A percentile compares a stretch with the other conserved stretches of the same genome.
Evolutionary conservation across 441 rosid genomes (phyloP).

Genomic region (Euphorbia schlechtendalii): DNA sequence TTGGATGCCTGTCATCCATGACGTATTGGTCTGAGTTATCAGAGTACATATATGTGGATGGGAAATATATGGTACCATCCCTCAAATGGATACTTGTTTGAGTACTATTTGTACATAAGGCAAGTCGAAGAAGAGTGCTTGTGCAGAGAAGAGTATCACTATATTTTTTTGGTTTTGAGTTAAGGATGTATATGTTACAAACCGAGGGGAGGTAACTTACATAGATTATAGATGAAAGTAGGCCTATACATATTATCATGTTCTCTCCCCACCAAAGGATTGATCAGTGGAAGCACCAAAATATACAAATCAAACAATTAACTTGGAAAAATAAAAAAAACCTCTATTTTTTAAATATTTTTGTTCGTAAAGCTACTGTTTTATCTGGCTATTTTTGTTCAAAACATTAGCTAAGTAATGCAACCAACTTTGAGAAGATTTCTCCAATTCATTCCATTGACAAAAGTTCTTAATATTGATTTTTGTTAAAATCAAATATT

Average conservation of each 20-base stretch:
- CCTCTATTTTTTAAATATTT: too few relatives aligned
- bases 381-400: neutral
- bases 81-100: too few relatives aligned
- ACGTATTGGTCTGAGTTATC: too few relatives aligned
- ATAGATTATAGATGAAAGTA: conserved; percentile 48
- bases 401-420: neutral
- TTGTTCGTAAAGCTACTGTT: too few relatives aligned
- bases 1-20: too few relatives aligned
- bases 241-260: conserved; percentile 35
- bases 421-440: conserved; percentile 40
- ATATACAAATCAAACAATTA: conserved; percentile 33
- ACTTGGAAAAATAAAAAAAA: too few relatives aligned
- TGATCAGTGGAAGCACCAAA: conserved; percentile 46
- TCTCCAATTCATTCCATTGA: conserved; percentile 46
- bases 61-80: too few relatives aligned
- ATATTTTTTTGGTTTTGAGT: neutral
- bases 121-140: conserved; percentile 43
- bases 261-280: conserved; percentile 50
- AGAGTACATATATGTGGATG: too few relatives aligned
- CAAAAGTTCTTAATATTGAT: conserved; percentile 48
- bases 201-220: conserved; percentile 28
- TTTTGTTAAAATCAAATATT: conserved; percentile 45
- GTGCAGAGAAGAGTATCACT: conserved; percentile 10
- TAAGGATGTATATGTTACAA: too few relatives aligned
- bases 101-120: conserved; percentile 59